Conservation (phyloP, 768 basidiomycete genomes). For the Termitomyces sp. region DNA sequence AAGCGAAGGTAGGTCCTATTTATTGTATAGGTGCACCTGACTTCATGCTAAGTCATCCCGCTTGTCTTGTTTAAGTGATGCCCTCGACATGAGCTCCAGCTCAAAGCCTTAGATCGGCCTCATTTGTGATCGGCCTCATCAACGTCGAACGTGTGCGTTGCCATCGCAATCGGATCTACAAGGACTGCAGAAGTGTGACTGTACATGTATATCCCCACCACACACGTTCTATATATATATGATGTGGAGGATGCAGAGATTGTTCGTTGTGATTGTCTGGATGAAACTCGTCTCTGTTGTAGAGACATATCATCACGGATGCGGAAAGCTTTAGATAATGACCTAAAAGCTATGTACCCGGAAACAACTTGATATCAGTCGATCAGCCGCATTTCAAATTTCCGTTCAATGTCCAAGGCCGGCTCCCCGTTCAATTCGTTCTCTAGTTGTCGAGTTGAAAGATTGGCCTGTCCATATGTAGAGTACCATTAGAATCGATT, state of each 20-base stretch:
- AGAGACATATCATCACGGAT: not conserved
- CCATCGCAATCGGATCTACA: not conserved
- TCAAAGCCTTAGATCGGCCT: slow-evolving; percentile 37
- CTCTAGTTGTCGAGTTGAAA: too few species aligned
- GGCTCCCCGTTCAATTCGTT: too few species aligned
- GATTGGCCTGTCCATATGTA: too few species aligned
- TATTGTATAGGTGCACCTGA: not conserved
- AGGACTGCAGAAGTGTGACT: not conserved
- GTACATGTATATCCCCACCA: not conserved
- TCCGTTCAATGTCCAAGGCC: not conserved
- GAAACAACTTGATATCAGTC: not conserved
- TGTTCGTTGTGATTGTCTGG: not conserved
- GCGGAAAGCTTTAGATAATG: not conserved
- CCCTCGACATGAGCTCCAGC: slow-evolving; percentile 75
- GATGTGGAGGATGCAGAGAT: not conserved
- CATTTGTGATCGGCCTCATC: too few species aligned
- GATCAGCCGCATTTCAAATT: not conserved
- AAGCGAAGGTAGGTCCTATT: slow-evolving; percentile 68
- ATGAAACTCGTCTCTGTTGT: not conserved
- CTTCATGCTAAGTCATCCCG: not conserved
- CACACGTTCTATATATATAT: not conserved
- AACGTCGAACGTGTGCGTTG: too few species aligned
- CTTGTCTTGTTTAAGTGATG: slow-evolving; percentile 50
- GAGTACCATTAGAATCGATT: too few species aligned
- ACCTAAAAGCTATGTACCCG: not conserved